These are phyloP conservation scores for Kurtzmaniella cleridarum DNA, from an alignment of 805 yeast species.

Conservation along the genomic window DNA sequence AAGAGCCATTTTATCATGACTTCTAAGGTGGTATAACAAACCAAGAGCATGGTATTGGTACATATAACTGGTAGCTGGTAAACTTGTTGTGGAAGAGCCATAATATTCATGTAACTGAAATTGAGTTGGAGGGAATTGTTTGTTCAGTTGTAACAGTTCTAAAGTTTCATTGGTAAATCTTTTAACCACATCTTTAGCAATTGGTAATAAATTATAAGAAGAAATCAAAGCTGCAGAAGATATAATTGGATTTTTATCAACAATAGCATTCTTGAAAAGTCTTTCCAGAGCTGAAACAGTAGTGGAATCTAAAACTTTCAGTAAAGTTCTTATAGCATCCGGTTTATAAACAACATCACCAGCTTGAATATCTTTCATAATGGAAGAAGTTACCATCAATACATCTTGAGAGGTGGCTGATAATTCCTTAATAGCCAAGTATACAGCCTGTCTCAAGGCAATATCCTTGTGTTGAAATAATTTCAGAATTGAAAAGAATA, in stretches of 20 bases:
- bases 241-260: slow-evolving; percentile 80
- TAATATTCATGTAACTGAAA: slow-evolving; percentile 52
- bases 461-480: slow-evolving; percentile 89
- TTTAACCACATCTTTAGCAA: slow-evolving; percentile 86
- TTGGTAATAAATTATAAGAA: slow-evolving; percentile 83
- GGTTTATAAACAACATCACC: slow-evolving; percentile 85
- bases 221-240: slow-evolving; percentile 93
- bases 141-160: slow-evolving; percentile 73
- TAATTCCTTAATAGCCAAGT: slow-evolving; percentile 89
- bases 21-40: slow-evolving; percentile 77
- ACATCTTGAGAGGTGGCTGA: slow-evolving; percentile 82
- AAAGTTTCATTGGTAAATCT: slow-evolving; percentile 93
- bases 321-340: slow-evolving; percentile 87
- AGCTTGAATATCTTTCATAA: slow-evolving; percentile 95
- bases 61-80: slow-evolving; percentile 70
- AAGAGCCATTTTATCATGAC: slow-evolving; percentile 90
- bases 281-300: slow-evolving; percentile 94
- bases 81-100: slow-evolving; percentile 43
- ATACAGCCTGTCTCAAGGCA: slow-evolving; percentile 86
- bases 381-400: slow-evolving; percentile 95
- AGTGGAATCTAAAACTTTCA: slow-evolving; percentile 82
- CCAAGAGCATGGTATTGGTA: slow-evolving; percentile 96
- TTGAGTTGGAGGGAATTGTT: slow-evolving; percentile 45
- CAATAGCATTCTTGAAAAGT: slow-evolving; percentile 85
- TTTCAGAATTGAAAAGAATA: slow-evolving; percentile 91